phyloP scores from a whole-genome alignment of 208 protist genomes.

The Endotrypanum monterogeii region DNA sequence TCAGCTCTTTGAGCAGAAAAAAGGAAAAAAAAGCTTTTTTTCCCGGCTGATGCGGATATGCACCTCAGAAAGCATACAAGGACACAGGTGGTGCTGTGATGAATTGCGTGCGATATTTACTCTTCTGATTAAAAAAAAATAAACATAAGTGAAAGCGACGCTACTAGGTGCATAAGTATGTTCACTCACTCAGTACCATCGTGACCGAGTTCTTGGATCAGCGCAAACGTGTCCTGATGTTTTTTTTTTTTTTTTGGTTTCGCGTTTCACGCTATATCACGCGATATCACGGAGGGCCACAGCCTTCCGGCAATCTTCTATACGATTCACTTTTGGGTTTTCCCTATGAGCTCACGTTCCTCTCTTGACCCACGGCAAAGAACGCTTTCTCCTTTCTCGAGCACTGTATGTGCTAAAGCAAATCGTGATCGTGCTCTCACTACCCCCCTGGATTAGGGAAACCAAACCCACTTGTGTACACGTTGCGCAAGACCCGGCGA shows the following conservation, averaged over 20 bases:
- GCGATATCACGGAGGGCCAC: not conserved
- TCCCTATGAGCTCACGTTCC: not conserved
- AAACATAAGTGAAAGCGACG: not conserved
- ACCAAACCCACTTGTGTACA: not conserved
- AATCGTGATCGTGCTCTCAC: no score
- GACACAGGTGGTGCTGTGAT: no score
- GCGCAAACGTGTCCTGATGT: no score
- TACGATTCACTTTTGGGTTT: no score
- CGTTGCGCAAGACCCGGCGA: not conserved
- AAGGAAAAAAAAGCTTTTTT: no score
- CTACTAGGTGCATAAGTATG: not conserved
- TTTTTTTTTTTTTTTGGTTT: not conserved
- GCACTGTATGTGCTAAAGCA: not conserved
- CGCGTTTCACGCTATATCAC: not conserved
- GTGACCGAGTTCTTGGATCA: not conserved
- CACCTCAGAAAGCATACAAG: no score
- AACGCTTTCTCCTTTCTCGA: not conserved
- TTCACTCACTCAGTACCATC: not conserved
- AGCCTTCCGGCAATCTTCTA: no score
- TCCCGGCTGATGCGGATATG: no score
- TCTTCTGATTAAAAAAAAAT: no score
- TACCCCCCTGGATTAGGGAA: no score
- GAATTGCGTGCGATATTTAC: no score
- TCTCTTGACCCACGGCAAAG: not conserved
- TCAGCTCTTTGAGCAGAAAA: no score